Percentiles rank a stretch among this genome's conserved stretches.
phyloP scores from a whole-genome alignment of 2,329 filamentous ascomycete genomes.

The Alternaria infectoria region DNA sequence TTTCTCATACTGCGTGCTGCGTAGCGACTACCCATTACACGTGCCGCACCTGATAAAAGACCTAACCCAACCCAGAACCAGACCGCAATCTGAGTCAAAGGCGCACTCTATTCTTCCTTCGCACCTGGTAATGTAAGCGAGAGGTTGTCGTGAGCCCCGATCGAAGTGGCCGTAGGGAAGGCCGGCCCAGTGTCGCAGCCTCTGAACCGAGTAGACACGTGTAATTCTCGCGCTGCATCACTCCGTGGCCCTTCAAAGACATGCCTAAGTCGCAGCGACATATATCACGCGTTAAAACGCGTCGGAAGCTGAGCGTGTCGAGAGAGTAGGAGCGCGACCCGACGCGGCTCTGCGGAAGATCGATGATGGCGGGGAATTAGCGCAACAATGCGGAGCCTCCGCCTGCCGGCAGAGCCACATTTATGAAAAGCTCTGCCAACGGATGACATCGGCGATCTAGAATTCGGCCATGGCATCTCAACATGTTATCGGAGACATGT shows the following conservation, averaged over 20 bases:
- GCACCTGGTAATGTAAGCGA: too few species aligned
- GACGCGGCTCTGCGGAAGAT: constrained; percentile 5
- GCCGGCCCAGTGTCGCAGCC: not conserved
- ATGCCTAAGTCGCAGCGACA: not conserved
- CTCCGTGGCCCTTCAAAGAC: not conserved
- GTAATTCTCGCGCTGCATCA: not conserved
- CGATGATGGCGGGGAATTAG: constrained; percentile 10
- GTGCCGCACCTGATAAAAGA: not conserved
- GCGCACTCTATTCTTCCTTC: too few species aligned
- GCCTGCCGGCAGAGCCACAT: constrained; percentile 16
- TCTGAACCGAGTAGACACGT: not conserved
- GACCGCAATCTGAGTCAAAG: too few species aligned
- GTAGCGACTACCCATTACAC: not conserved
- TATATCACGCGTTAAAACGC: not conserved
- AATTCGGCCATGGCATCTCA: not conserved
- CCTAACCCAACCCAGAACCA: too few species aligned
- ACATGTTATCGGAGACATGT: not conserved
- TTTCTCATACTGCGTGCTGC: not conserved
- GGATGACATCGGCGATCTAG: constrained; percentile 11
- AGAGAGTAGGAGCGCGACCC: not conserved
- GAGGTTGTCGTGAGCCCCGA: not conserved
- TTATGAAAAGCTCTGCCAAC: constrained; percentile 9
- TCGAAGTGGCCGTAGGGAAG: not conserved
- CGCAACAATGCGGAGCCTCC: constrained; percentile 14
- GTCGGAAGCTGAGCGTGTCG: not conserved